Conservation (phyloP, 257 asterid species). For the Orobanche coerulescens region DNA sequence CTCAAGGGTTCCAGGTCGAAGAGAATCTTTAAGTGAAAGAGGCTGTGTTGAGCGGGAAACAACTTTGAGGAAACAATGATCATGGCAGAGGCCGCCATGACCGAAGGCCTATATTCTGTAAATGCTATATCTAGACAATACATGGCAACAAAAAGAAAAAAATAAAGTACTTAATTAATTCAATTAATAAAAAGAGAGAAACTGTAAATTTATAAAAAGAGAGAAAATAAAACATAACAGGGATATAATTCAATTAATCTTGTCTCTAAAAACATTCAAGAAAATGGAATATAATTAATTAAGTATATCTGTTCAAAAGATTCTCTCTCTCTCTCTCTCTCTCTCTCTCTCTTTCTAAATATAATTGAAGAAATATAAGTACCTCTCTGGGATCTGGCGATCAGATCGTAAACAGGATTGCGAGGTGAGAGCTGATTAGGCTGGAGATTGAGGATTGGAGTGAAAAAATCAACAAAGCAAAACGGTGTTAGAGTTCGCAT, state of each 20-base stretch:
- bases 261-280: too few relatives aligned
- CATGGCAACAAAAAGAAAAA: background rate
- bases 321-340: too few relatives aligned
- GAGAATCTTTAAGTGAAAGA: background rate
- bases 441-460: background rate
- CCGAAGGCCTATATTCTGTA: slow-evolving; percentile 3
- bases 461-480: background rate
- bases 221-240: too few relatives aligned
- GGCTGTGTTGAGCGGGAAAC: background rate
- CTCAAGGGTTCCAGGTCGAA: background rate
- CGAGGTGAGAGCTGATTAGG: background rate
- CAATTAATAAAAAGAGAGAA: background rate
- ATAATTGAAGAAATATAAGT: too few relatives aligned
- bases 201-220: too few relatives aligned
- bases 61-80: background rate
- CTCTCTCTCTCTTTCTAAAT: too few relatives aligned
- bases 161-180: too few relatives aligned
- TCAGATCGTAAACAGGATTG: background rate
- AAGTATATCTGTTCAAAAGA: too few relatives aligned
- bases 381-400: slow-evolving; percentile 3
- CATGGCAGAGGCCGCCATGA: background rate
- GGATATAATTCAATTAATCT: too few relatives aligned
- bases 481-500: background rate
- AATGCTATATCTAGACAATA: background rate
- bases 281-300: too few relatives aligned